phyloP scores from a whole-genome alignment of 129 eudicot species.

The Pittosporum tobira region DNA sequence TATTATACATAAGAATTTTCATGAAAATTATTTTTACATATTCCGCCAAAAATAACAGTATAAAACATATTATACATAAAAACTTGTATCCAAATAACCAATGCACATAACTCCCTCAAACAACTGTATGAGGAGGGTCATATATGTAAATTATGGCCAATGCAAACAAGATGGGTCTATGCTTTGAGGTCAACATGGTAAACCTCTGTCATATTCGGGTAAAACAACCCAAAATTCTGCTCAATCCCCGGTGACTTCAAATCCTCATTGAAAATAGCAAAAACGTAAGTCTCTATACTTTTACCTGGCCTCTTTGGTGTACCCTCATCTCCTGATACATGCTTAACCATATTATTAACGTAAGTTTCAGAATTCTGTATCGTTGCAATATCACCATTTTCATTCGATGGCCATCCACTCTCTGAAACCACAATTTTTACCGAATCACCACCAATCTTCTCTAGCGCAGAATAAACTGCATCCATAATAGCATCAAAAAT shows the following conservation, averaged over 20 bases:
- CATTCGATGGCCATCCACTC: slow-evolving; percentile 44
- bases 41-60: too few species aligned
- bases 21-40: too few species aligned
- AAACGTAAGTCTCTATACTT: slow-evolving; percentile 11
- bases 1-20: too few species aligned
- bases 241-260: slow-evolving; percentile 19
- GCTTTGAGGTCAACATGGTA: slow-evolving; percentile 14
- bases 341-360: slow-evolving; percentile 16
- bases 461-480: slow-evolving; percentile 27
- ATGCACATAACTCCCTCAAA: too few species aligned
- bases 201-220: slow-evolving; percentile 19
- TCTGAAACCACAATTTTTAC: slow-evolving; percentile 33
- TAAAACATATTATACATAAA: too few species aligned
- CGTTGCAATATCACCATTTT: slow-evolving; percentile 25
- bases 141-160: too few species aligned
- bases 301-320: slow-evolving; percentile 20
- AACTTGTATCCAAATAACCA: too few species aligned
- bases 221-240: slow-evolving; percentile 20
- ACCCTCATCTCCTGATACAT: slow-evolving; percentile 1
- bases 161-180: too few species aligned
- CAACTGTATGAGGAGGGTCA: too few species aligned
- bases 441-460: slow-evolving; percentile 20
- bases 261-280: slow-evolving; percentile 26
- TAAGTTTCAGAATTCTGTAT: slow-evolving; percentile 19
- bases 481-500: slow-evolving; percentile 42